These are phyloP conservation scores for Adiantum capillusveneris DNA, from an alignment of 75 land plant genomes.

Conservation along the genomic window DNA sequence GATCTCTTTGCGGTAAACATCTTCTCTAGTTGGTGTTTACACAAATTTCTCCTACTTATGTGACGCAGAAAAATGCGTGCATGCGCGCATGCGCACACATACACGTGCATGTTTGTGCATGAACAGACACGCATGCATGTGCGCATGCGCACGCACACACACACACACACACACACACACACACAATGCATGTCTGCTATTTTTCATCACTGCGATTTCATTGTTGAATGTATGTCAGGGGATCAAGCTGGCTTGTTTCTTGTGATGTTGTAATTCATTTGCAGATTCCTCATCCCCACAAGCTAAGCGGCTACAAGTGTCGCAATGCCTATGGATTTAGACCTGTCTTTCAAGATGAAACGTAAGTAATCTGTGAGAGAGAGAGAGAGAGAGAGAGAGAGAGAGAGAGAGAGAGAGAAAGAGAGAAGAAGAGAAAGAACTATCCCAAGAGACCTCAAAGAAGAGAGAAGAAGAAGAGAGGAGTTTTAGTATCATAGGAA, in stretches of 20 bases:
- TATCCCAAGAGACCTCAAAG: no score
- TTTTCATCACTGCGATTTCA: no score
- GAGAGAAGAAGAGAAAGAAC: no score
- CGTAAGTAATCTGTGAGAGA: no score
- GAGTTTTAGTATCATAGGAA: no score
- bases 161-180: constrained; percentile 2
- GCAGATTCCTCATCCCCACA: constrained; percentile 19
- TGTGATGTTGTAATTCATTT: background rate
- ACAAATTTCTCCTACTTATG: background rate
- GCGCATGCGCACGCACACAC: background rate
- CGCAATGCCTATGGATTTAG: constrained; percentile 21
- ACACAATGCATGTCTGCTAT: no score
- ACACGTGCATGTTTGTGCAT: background rate
- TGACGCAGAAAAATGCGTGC: background rate
- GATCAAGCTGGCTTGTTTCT: background rate
- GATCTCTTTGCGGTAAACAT: constrained; percentile 13
- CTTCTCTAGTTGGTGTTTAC: background rate
- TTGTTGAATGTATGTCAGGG: no score
- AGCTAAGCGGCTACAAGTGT: constrained; percentile 17
- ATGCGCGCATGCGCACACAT: background rate
- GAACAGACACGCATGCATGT: background rate
- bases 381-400: no score
- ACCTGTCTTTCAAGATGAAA: constrained; percentile 23
- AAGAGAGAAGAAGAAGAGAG: no score
- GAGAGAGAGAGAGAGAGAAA: no score